A percentile compares a stretch with the other conserved stretches of the same genome.
Conservation (phyloP, 805 yeast genomes). For the Candida andamanensis region DNA sequence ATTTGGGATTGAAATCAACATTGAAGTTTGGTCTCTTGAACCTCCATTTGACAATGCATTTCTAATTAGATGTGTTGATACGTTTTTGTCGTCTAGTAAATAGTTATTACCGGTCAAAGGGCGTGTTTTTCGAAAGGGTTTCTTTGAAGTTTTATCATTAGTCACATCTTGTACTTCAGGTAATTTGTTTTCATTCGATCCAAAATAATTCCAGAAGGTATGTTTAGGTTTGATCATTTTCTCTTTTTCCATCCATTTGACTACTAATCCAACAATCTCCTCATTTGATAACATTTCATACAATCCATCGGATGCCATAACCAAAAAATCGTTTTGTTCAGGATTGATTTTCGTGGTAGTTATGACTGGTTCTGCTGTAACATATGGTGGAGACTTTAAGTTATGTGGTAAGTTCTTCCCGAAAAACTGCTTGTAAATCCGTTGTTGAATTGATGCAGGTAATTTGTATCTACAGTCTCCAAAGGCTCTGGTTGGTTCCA, state of each 20-base stretch:
- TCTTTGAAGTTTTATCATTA: constrained; percentile 56
- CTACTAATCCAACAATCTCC: constrained; percentile 88
- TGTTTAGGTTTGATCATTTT: constrained; percentile 51
- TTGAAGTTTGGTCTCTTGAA: constrained; percentile 78
- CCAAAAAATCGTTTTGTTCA: constrained; percentile 74
- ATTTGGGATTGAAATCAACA: constrained; percentile 84
- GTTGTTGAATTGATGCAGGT: constrained; percentile 69
- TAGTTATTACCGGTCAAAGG: constrained; percentile 32
- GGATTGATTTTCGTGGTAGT: constrained; percentile 75
- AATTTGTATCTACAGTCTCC: constrained; percentile 95
- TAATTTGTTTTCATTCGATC: constrained; percentile 42
- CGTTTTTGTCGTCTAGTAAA: constrained; percentile 77
- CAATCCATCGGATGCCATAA: constrained; percentile 90
- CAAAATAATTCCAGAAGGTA: constrained; percentile 43
- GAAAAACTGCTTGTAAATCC: constrained; percentile 69
- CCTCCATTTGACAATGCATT: constrained; percentile 89
- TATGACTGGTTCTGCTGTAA: constrained; percentile 92
- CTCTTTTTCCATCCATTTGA: constrained; percentile 84
- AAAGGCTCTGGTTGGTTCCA: constrained; percentile 94
- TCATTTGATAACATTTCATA: constrained; percentile 89
- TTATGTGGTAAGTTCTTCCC: constrained; percentile 73
- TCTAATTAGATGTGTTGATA: constrained; percentile 87
- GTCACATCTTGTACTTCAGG: constrained; percentile 65
- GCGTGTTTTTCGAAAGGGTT: constrained; percentile 61
- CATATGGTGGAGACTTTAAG: constrained; percentile 89